Evolutionary conservation across 345 rosid species (phyloP), one percentile per base, ranked within the genome.

Genomic region (Iberis pinnata): DNA sequence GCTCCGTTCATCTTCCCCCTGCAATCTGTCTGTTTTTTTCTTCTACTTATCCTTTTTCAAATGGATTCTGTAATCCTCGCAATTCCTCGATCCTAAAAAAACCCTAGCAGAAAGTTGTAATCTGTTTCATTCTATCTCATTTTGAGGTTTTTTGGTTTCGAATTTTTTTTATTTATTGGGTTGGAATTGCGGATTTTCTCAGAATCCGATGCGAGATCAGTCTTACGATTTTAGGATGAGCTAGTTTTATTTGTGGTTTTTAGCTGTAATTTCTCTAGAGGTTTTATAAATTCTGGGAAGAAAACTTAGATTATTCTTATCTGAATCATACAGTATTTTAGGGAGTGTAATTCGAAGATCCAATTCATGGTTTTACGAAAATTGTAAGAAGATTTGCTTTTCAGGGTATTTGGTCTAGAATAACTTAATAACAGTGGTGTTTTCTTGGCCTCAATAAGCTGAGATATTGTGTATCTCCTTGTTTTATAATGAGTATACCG

Each of bases 401-500:
- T 70, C 33, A 42, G 42, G 42, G 10, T 42, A 31, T 41, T 15
- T 24, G 53, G 15, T 12, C 24, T 7, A 33, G 67, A 36, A n/a
- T 38, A 43, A 43, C 67, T 52, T 47, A 52, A 18, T 39, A 48
- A 42, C 43, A 37, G 8, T 49, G 48, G 45, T 35, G 56, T 43
- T 39, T 39, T 41, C 22, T 39, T 48, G 20, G 15, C 25, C 65
- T 32, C 10, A 17, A 27, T 17, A 9, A 54, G 39, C 49, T 33
- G 37, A 49, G 65, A 32, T 19, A 5, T 33, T 56, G 50, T 64
- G 12, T 58, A 45, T 53, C 51, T 32, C 20, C 35, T 18, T 18
- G 38, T 26, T 43, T 47, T 64, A 74, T 68, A 64, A 88, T 92
- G 98, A 92, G 77, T 82, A 36, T 72, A 49, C 78, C 76, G 41